Base-by-base conservation (phyloP, 2,329 filamentous ascomycete species). In the Curvularia verruculosa region DNA sequence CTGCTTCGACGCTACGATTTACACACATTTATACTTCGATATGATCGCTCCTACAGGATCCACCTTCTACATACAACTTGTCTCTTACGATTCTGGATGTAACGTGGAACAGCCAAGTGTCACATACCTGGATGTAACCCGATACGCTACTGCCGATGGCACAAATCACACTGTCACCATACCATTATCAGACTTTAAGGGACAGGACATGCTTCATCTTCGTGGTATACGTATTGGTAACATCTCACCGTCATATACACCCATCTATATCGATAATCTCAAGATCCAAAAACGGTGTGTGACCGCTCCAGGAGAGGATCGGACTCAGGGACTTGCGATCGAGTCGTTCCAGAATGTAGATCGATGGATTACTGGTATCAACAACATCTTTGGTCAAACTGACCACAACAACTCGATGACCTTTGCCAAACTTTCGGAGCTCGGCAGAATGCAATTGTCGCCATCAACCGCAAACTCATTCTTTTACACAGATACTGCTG, bases 301-400 rank as follows among this genome's bases (percentile, higher is more conserved):
- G 5, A 57, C 50, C 9, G 54, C 54, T 12, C 54, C 54, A 29
- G 54, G 54, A 54, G 54, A 57, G 31, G 54, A 57, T 12, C 50
- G 31, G 13, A 57, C 54, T 5, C 54, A 45, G 3, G 54, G 54
- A 12, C 54, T 57, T 12, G 49, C 54, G 2, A 48, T 57, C 6
- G 54, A 57, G 50, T 57, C 54, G 5, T 57, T 57, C 44, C 54
- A 57, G 7, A 57, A 54, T 6, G 54, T 57, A 15, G 54, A 57
- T n/a, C 49, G 54, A 0, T 57, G 54, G 54, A 54, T 57, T 24
- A 54, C 49, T 39, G 54, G 54, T n/a, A 57, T 57, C 24, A 57
- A 57, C 54, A 57, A 57, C 10, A n/a, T 57, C 6, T 57, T 57
- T 23, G 54, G 54, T 4, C 49, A 54, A 39, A 57, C 54, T 5